phyloP scores from a whole-genome alignment of 2,329 filamentous ascomycete genomes.

The Penicillium sp. region DNA sequence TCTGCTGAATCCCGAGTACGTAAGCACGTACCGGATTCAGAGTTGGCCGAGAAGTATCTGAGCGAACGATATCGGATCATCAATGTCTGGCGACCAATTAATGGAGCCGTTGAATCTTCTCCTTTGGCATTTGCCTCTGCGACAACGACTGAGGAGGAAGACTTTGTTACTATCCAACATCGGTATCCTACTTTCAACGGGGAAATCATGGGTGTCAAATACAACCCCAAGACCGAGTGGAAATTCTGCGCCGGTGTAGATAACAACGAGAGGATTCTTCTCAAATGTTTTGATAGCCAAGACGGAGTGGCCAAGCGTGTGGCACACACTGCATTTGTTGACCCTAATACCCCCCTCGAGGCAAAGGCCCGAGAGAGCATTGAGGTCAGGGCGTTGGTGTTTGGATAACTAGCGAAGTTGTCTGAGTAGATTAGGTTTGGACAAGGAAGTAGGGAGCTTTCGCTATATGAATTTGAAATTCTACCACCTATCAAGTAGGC shows the following conservation, averaged over 20 bases:
- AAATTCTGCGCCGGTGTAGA: not conserved
- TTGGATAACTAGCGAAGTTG: too few relatives aligned
- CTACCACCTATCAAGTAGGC: too few relatives aligned
- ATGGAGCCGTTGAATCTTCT: not conserved
- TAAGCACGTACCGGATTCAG: conserved; percentile 62
- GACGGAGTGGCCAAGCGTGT: not conserved
- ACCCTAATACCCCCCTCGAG: not conserved
- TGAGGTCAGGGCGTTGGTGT: not conserved
- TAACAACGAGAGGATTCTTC: not conserved
- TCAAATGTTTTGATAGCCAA: conserved; percentile 1
- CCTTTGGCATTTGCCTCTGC: not conserved
- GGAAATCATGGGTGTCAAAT: conserved; percentile 1
- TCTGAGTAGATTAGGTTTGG: too few relatives aligned
- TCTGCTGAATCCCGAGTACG: conserved; percentile 68
- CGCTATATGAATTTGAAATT: too few relatives aligned
- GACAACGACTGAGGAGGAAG: not conserved
- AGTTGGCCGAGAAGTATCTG: conserved; percentile 62
- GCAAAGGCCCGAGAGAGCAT: not conserved
- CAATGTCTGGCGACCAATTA: conserved; percentile 73
- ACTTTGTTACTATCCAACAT: not conserved
- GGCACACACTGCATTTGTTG: not conserved
- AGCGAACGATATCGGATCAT: conserved; percentile 69
- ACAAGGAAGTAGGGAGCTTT: too few relatives aligned
- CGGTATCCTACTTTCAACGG: conserved; percentile 6
- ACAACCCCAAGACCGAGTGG: not conserved